Percentiles rank a stretch among this genome's conserved stretches.
These are phyloP conservation scores for Oryza glaberrima DNA, from an alignment of 176 grass and related monocot genomes.

Conservation along the genomic window DNA sequence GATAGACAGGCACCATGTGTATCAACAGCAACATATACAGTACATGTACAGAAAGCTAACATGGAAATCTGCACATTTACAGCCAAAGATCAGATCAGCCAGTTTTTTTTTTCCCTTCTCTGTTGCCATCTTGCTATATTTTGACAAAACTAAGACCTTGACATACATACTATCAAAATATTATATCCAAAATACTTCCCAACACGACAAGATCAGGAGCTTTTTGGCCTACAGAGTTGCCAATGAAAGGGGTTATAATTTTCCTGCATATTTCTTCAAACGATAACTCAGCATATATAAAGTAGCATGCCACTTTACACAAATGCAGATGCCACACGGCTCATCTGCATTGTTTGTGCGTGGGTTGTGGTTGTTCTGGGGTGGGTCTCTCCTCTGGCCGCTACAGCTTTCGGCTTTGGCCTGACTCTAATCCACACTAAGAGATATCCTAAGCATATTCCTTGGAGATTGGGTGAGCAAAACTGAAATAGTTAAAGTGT, in stretches of 20 bases:
- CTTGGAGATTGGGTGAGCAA: conserved; percentile 8
- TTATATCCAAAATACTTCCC: conserved; percentile 34
- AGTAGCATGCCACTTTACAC: conserved; percentile 17
- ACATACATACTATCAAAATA: background rate
- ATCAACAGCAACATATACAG: conserved; percentile 6
- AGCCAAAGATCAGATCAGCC: conserved; percentile 17
- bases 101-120: background rate
- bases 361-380: conserved; percentile 9
- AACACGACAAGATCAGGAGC: conserved; percentile 32
- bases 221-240: background rate
- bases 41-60: conserved; percentile 4
- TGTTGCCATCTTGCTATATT: background rate
- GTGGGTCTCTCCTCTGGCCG: background rate
- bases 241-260: background rate
- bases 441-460: conserved; percentile 57
- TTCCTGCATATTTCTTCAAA: background rate
- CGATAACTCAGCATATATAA: conserved; percentile 14
- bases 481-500: background rate
- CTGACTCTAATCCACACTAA: conserved; percentile 13
- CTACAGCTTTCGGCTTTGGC: background rate
- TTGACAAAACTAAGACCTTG: conserved; percentile 41
- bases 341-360: background rate
- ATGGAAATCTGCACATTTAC: conserved; percentile 26
- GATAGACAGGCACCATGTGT: background rate
- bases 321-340: conserved; percentile 41